Conservation (phyloP, 1,139 yeast genomes). For the Debaryomyces sp. region DNA sequence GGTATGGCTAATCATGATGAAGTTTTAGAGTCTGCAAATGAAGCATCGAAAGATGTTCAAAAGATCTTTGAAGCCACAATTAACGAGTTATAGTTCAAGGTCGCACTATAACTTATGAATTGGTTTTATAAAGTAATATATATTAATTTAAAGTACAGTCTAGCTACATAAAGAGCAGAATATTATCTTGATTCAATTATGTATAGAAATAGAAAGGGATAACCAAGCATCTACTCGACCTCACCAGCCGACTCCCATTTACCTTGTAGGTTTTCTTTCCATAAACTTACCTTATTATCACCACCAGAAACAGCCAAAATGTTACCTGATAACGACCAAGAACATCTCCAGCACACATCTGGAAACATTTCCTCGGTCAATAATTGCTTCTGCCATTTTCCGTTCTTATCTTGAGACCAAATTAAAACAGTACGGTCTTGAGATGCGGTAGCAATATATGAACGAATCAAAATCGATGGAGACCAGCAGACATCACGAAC, state of each 20-base stretch:
- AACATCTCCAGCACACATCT: constrained; percentile 97
- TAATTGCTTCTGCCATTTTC: constrained; percentile 78
- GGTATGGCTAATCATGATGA: constrained; percentile 92
- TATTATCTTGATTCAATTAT: neutral
- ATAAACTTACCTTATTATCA: constrained; percentile 90
- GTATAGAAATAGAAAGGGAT: neutral
- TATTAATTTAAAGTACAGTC: constrained; percentile 6
- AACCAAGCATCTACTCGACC: constrained; percentile 64
- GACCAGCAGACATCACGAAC: constrained; percentile 99
- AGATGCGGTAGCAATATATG: constrained; percentile 96
- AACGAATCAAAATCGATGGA: constrained; percentile 81
- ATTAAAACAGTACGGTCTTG: constrained; percentile 94
- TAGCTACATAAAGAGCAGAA: neutral
- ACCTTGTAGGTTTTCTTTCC: constrained; percentile 95
- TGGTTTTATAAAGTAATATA: neutral
- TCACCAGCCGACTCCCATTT: constrained; percentile 97
- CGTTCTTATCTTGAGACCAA: constrained; percentile 78
- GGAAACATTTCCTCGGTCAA: constrained; percentile 84
- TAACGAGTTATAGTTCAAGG: constrained; percentile 36
- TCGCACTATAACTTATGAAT: neutral
- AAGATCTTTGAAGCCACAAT: constrained; percentile 66
- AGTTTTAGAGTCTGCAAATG: constrained; percentile 79
- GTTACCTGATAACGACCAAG: constrained; percentile 96
- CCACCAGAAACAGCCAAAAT: constrained; percentile 96
- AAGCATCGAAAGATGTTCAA: constrained; percentile 82